phyloP scores from a whole-genome alignment of 495 filamentous ascomycete species.

The Penicillium canescens region DNA sequence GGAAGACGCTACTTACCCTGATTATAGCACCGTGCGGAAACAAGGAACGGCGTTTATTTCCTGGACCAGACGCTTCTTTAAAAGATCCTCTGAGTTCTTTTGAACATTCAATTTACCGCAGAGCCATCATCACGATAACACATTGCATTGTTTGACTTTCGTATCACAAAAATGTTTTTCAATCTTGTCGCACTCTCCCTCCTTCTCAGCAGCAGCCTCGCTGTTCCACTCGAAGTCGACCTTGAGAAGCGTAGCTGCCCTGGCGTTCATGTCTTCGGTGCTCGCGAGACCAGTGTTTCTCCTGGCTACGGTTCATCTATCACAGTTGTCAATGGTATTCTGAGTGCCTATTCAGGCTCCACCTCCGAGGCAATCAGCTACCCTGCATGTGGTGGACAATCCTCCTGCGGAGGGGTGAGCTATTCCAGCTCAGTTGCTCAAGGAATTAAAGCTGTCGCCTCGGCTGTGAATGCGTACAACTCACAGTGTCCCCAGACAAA shows the following conservation, averaged over 20 bases:
- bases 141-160: no score
- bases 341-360: conserved; percentile 47
- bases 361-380: conserved; percentile 58
- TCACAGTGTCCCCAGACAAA: conserved; percentile 54
- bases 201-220: conserved; percentile 16
- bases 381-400: conserved; percentile 60
- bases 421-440: conserved; percentile 54
- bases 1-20: no score
- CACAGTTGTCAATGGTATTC: conserved; percentile 51
- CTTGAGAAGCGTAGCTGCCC: conserved; percentile 41
- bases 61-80: no score
- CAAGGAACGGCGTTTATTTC: no score
- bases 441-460: conserved; percentile 54
- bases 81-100: no score
- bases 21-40: no score
- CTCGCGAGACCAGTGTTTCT: conserved; percentile 61
- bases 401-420: conserved; percentile 47
- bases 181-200: conserved; percentile 10
- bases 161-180: conserved; percentile 4
- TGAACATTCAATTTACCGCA: no score
- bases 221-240: conserved; percentile 16
- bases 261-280: conserved; percentile 60
- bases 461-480: conserved; percentile 56
- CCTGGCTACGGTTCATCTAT: conserved; percentile 53
- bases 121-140: no score